Conservation (phyloP, 768 basidiomycete genomes). For the Collybia mongolica region DNA sequence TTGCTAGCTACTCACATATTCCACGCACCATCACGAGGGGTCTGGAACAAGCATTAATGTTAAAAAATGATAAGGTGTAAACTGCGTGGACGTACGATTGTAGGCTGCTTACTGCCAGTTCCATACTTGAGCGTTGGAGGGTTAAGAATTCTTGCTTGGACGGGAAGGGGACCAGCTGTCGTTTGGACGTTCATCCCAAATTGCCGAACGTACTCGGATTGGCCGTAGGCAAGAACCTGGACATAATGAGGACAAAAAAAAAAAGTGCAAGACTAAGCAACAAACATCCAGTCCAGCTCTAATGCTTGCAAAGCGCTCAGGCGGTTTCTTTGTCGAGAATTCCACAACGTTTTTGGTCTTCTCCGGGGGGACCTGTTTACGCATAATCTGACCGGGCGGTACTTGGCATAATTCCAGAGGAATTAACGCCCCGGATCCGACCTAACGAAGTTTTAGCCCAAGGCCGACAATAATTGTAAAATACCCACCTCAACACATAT, state of each 20-base stretch:
- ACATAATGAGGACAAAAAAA: not conserved
- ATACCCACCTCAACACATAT: constrained; percentile 53
- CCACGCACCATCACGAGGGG: constrained; percentile 69
- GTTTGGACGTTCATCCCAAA: constrained; percentile 66
- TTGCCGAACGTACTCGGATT: constrained; percentile 67
- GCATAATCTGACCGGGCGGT: constrained; percentile 65
- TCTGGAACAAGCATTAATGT: constrained; percentile 28
- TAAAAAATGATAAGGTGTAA: not conserved
- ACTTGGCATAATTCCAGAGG: constrained; percentile 71
- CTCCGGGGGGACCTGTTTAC: constrained; percentile 68
- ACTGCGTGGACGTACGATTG: constrained; percentile 37
- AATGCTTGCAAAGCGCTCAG: constrained; percentile 56
- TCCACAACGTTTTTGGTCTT: constrained; percentile 60
- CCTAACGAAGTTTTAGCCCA: constrained; percentile 31
- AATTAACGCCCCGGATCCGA: constrained; percentile 58
- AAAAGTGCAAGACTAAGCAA: not conserved
- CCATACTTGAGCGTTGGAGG: constrained; percentile 72
- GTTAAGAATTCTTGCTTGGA: constrained; percentile 56
- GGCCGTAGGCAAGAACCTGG: constrained; percentile 61
- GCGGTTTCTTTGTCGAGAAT: constrained; percentile 66
- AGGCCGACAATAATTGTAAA: not conserved
- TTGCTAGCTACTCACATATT: constrained; percentile 55
- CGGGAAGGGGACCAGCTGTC: constrained; percentile 42
- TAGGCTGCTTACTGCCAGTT: constrained; percentile 43
- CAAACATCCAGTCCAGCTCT: constrained; percentile 49